Conservation (phyloP, 116 monocot genomes). For the Trichopus zeylanicus region DNA sequence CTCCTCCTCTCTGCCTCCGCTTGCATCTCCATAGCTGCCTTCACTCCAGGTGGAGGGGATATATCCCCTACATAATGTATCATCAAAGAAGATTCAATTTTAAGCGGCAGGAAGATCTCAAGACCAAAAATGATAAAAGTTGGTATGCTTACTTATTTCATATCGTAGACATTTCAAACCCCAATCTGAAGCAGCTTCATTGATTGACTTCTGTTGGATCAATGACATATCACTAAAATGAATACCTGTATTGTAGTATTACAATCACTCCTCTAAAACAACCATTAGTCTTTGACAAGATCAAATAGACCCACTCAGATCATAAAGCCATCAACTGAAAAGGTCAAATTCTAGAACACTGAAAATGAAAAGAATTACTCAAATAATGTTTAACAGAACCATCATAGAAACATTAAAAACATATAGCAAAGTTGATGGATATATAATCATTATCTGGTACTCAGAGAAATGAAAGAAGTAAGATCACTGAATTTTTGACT, state of each 20-base stretch:
- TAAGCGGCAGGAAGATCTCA: not conserved
- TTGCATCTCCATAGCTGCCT: conserved; percentile 98
- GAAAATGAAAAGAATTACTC: too few species aligned
- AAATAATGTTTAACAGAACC: too few species aligned
- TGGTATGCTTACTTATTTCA: conserved; percentile 70
- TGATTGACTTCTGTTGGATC: conserved; percentile 65
- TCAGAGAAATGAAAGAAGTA: too few species aligned
- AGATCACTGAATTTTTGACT: too few species aligned
- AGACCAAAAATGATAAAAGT: not conserved
- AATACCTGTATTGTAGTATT: not conserved
- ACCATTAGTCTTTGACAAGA: not conserved
- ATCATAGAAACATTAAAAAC: too few species aligned
- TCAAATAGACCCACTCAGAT: too few species aligned
- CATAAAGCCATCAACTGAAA: too few species aligned
- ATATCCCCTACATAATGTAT: conserved; percentile 55
- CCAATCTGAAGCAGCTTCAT: conserved; percentile 87
- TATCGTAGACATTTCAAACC: conserved; percentile 82
- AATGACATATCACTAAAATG: conserved; percentile 13
- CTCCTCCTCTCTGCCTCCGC: conserved; percentile 94
- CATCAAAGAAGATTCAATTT: not conserved
- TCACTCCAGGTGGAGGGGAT: conserved; percentile 82
- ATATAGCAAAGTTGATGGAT: too few species aligned
- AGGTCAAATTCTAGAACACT: too few species aligned
- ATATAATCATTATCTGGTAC: too few species aligned
- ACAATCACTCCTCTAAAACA: not conserved